phyloP scores from a whole-genome alignment of 345 rosid genomes.

The Pugionium dolabratum region DNA sequence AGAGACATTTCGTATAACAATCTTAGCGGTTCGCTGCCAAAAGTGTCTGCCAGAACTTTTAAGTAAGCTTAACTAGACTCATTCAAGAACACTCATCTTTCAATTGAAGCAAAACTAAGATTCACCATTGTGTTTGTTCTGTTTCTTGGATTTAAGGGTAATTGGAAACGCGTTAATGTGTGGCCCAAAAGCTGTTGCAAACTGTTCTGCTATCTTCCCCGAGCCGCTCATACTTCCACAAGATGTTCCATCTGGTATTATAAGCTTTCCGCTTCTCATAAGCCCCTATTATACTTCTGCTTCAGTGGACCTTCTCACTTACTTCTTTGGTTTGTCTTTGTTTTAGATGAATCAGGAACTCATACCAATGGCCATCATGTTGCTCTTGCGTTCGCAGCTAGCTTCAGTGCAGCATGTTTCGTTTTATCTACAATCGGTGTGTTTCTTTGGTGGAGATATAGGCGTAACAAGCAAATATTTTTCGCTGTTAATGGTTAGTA shows the following conservation, averaged over 20 bases:
- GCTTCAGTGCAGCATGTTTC: constrained; percentile 80
- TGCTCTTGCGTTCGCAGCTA: constrained; percentile 80
- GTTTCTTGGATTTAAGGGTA: constrained; percentile 52
- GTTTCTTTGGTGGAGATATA: constrained; percentile 87
- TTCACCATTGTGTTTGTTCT: constrained; percentile 24
- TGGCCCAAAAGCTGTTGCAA: constrained; percentile 61
- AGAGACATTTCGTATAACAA: constrained; percentile 96
- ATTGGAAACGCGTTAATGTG: constrained; percentile 83
- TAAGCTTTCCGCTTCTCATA: neutral
- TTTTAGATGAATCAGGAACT: constrained; percentile 57
- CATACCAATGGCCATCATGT: constrained; percentile 60
- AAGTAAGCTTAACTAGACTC: constrained; percentile 53
- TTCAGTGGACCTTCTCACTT: neutral
- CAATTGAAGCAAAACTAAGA: constrained; percentile 3
- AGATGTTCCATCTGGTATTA: constrained; percentile 59
- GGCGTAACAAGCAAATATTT: constrained; percentile 90
- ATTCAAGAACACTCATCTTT: constrained; percentile 8
- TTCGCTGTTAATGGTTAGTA: constrained; percentile 93
- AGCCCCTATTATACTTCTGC: neutral
- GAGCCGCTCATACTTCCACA: constrained; percentile 95
- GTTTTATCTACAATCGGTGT: constrained; percentile 54
- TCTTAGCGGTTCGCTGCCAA: constrained; percentile 89
- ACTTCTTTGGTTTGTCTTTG: constrained; percentile 24
- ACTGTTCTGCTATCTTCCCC: constrained; percentile 85
- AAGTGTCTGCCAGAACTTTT: constrained; percentile 89